phyloP scores from a whole-genome alignment of 768 basidiomycete species.

The Mycena albidolilacea region DNA sequence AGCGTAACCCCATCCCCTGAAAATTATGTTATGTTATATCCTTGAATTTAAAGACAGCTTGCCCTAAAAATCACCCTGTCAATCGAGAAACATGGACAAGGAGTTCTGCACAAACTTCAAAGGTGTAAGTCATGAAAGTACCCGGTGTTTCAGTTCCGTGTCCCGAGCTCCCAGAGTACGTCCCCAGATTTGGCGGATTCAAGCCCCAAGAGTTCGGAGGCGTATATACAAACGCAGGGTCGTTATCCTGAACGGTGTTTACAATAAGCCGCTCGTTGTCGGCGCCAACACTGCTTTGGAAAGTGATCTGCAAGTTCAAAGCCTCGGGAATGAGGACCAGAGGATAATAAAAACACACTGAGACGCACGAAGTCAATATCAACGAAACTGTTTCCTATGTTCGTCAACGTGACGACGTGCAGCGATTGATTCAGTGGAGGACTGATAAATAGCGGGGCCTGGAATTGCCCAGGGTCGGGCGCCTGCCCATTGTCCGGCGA shows the following conservation, averaged over 20 bases:
- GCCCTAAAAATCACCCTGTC: slow-evolving; percentile 36
- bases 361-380: slow-evolving; percentile 58
- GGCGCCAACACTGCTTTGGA: slow-evolving; percentile 40
- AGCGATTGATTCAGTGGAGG: slow-evolving; percentile 15
- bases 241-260: slow-evolving; percentile 44
- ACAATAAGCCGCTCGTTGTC: slow-evolving; percentile 43
- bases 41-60: slow-evolving; percentile 9
- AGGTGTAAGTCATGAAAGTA: slow-evolving; percentile 54
- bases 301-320: slow-evolving; percentile 34
- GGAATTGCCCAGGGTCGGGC: slow-evolving; percentile 12
- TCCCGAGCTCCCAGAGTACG: slow-evolving; percentile 59
- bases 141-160: slow-evolving; percentile 56
- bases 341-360: neutral
- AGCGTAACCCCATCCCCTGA: slow-evolving; percentile 62
- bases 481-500: slow-evolving; percentile 29
- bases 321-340: neutral
- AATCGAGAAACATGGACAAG: slow-evolving; percentile 1
- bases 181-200: slow-evolving; percentile 48
- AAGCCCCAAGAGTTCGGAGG: slow-evolving; percentile 51
- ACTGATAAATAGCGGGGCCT: slow-evolving; percentile 23
- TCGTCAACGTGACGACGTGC: slow-evolving; percentile 43
- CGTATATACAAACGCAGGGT: slow-evolving; percentile 43
- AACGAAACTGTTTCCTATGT: slow-evolving; percentile 44
- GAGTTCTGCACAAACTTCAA: slow-evolving; percentile 50
- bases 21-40: slow-evolving; percentile 26